A percentile compares a stretch with the other conserved stretches of the same genome.
Conservation (phyloP, 805 yeast species). For the Starmera amethionina region DNA sequence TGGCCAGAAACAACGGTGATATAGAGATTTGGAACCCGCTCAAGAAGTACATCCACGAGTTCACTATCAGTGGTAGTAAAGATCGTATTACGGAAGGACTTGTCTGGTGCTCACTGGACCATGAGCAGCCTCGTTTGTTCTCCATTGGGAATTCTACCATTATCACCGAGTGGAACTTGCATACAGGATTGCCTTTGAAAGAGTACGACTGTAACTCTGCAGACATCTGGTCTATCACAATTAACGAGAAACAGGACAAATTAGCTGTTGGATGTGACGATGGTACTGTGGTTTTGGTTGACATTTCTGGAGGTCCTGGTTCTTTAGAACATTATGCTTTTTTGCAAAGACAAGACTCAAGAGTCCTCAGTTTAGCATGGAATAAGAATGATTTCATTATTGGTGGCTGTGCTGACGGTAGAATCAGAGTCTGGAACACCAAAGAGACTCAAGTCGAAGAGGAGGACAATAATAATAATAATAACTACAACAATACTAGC, state of each 20-base stretch:
- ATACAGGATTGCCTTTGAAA: slow-evolving; percentile 57
- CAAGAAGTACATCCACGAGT: slow-evolving; percentile 73
- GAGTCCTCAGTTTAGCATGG: slow-evolving; percentile 79
- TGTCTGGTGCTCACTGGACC: slow-evolving; percentile 56
- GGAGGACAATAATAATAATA: too few species aligned
- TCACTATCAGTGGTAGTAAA: slow-evolving; percentile 62
- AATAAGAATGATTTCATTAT: slow-evolving; percentile 50
- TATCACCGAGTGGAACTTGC: slow-evolving; percentile 86
- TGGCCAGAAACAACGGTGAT: slow-evolving; percentile 90
- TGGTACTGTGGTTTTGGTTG: slow-evolving; percentile 77
- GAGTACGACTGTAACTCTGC: slow-evolving; percentile 91
- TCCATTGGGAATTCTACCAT: slow-evolving; percentile 91
- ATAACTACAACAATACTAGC: too few species aligned
- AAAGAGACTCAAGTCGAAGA: slow-evolving; percentile 22
- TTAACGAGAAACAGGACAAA: slow-evolving; percentile 47
- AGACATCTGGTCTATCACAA: slow-evolving; percentile 81
- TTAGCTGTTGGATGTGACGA: slow-evolving; percentile 93
- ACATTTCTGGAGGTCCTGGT: slow-evolving; percentile 83
- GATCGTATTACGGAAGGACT: slow-evolving; percentile 86
- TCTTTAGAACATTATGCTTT: slow-evolving; percentile 65
- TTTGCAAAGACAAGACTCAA: slow-evolving; percentile 73
- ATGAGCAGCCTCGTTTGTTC: slow-evolving; percentile 59
- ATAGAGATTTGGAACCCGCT: slow-evolving; percentile 93
- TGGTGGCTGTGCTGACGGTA: slow-evolving; percentile 96
- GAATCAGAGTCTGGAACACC: slow-evolving; percentile 72